Evolutionary conservation across 371 early-diverging fungal genomes (phyloP).

Genomic region (Saksenaea vasiformis): DNA sequence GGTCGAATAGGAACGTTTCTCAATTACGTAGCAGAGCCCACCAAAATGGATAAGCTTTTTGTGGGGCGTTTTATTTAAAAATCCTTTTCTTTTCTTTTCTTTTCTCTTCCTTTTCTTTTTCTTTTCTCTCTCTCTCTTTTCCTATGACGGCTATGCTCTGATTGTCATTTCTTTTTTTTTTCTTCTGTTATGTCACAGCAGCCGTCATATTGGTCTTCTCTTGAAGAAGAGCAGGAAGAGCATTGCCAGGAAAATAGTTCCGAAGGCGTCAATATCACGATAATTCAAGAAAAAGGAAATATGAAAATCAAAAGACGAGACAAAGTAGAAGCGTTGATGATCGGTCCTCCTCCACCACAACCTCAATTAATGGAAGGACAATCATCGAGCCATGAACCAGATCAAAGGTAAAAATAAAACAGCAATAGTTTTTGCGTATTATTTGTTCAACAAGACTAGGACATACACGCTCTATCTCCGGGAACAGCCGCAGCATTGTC

Average conservation of each 20-base stretch:
- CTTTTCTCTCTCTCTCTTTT: background rate
- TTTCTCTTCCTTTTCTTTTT: background rate
- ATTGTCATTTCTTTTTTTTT: background rate
- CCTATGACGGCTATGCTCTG: background rate
- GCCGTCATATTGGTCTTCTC: background rate
- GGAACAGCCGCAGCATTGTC: slow-evolving; percentile 71
- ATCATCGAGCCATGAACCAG: background rate
- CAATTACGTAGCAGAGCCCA: background rate
- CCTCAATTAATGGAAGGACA: background rate
- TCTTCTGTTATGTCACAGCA: background rate
- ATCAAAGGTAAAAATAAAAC: background rate
- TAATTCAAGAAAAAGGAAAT: background rate
- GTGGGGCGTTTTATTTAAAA: slow-evolving; percentile 1
- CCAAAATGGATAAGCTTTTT: slow-evolving; percentile 5
- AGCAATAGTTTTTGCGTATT: background rate
- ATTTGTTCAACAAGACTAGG: slow-evolving; percentile 7
- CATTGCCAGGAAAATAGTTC: background rate
- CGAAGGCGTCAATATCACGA: background rate
- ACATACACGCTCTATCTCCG: slow-evolving; percentile 34
- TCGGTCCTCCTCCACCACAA: background rate
- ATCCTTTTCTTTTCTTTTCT: background rate
- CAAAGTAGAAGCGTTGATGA: slow-evolving; percentile 7
- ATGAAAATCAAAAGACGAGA: slow-evolving; percentile 13
- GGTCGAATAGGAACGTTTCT: slow-evolving; percentile 1
- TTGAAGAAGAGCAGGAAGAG: background rate